phyloP scores from a whole-genome alignment of 2,329 filamentous ascomycete genomes.

The Eurotiales sp. region DNA sequence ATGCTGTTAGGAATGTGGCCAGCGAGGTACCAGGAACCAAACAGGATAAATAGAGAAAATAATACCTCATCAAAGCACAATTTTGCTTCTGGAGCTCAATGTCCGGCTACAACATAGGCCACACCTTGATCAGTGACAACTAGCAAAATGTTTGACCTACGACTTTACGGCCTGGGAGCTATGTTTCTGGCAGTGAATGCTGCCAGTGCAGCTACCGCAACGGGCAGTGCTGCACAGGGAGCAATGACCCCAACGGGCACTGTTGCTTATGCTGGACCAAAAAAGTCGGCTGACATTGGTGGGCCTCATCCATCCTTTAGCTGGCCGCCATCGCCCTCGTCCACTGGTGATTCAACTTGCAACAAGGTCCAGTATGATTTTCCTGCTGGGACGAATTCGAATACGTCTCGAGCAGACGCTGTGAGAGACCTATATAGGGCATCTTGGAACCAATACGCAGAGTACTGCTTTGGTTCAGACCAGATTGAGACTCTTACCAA shows the following conservation, averaged over 20 bases:
- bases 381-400: slow-evolving; percentile 17
- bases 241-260: not conserved
- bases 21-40: not conserved
- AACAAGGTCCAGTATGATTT: slow-evolving; percentile 20
- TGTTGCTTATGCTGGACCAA: not conserved
- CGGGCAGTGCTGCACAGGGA: not conserved
- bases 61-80: no score
- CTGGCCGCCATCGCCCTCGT: not conserved
- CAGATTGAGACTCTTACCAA: slow-evolving; percentile 19
- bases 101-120: no score
- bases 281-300: not conserved
- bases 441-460: slow-evolving; percentile 20
- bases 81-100: no score
- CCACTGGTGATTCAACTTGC: slow-evolving; percentile 10
- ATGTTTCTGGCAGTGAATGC: not conserved
- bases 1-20: not conserved
- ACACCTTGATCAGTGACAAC: not conserved
- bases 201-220: not conserved
- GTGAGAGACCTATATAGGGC: slow-evolving; percentile 20
- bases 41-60: not conserved
- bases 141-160: not conserved
- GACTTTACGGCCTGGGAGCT: not conserved
- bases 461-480: slow-evolving; percentile 22
- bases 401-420: slow-evolving; percentile 19
- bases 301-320: not conserved